Evolutionary conservation across 495 filamentous ascomycete species (phyloP), one percentile per base, ranked within the genome.

Genomic region (Rhypophila decipiens): DNA sequence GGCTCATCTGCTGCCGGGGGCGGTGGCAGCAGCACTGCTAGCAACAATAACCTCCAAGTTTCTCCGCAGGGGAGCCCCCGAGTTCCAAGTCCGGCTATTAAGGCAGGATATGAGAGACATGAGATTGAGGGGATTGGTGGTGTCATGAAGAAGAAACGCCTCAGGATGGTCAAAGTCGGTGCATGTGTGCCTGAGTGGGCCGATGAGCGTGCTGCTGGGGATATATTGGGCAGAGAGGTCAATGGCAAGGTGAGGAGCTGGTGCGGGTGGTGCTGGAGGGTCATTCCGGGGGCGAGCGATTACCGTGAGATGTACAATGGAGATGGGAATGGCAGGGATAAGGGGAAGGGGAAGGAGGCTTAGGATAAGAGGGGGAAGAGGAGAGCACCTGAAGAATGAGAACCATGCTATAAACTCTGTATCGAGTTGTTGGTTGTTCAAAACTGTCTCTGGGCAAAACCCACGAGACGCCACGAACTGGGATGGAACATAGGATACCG

Each of bases 121-220:
- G 90, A 96, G 64, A 82, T 94, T 52, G 87, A 93, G 56, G 90
- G 89, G 3, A 79, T 95, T 24, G 89, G 90, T 12, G 90, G 90
- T 0, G 73, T 81, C 9, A 78, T 95, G 39, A 95, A 91, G 73
- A 85, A 82, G 48, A 91, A 87, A 66, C 67, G 81, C 7, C 85
- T 87, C 63, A 82, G 83, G 53, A 79, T 84, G 56, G 79, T 90
- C 12, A 71, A 74, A 48, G 79, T 96, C 1, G 90, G 89, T 12
- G 85, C 84, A 17, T 88, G 83, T 49, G 89, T 95, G 24, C 80
- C 79, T 44, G 86, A 91, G 58, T 86, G 80, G 65, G 85, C 87
- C 49, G 87, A 93, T 61, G 89, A 93, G 70, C 73, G 78, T 40
- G 79, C 79, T 22, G 72, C 61, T 37, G 67, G 64, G 3, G 69